A percentile compares a stretch with the other conserved stretches of the same genome.
These are phyloP conservation scores for Craspedostauros australis DNA, from an alignment of 108 stramenopile genomes.

Conservation along the genomic window DNA sequence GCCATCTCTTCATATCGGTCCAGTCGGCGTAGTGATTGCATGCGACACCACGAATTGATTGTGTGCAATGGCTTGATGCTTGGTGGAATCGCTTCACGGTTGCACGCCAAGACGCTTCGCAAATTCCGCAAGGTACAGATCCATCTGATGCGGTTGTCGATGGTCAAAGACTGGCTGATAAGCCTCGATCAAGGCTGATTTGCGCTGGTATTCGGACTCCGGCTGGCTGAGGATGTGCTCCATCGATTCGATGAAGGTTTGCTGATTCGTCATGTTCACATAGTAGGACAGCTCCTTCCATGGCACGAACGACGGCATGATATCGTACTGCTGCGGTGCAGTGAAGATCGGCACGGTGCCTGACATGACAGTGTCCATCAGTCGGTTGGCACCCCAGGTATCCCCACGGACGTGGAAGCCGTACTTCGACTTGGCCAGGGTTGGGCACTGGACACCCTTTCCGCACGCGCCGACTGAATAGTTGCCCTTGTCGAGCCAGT, in stretches of 20 bases:
- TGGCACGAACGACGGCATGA: conserved; percentile 2
- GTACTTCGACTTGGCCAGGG: neutral
- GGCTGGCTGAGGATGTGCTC: conserved; percentile 2
- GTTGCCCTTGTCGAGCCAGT: neutral
- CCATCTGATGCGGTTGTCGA: conserved; percentile 8
- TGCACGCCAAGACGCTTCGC: conserved; percentile 3
- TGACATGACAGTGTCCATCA: conserved; percentile 6
- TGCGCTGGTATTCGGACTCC: conserved; percentile 1
- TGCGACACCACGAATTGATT: no score
- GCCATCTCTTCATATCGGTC: no score
- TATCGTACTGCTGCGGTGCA: neutral
- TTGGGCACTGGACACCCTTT: conserved; percentile 1
- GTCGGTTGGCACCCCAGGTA: neutral
- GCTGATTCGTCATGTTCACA: conserved; percentile 3
- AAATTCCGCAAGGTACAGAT: conserved; percentile 20
- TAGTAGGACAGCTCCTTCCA: conserved; percentile 10
- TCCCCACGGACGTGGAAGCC: conserved; percentile 3
- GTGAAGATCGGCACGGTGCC: conserved; percentile 4
- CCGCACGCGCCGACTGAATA: conserved; percentile 1
- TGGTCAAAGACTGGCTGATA: conserved; percentile 11
- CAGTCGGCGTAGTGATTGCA: no score
- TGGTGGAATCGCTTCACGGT: no score
- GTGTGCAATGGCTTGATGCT: no score
- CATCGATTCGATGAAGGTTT: conserved; percentile 2
- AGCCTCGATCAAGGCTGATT: neutral